These are phyloP conservation scores for Marchantia paleacea DNA, from an alignment of 225 moss, liverwort and hornwort species.

Conservation along the genomic window DNA sequence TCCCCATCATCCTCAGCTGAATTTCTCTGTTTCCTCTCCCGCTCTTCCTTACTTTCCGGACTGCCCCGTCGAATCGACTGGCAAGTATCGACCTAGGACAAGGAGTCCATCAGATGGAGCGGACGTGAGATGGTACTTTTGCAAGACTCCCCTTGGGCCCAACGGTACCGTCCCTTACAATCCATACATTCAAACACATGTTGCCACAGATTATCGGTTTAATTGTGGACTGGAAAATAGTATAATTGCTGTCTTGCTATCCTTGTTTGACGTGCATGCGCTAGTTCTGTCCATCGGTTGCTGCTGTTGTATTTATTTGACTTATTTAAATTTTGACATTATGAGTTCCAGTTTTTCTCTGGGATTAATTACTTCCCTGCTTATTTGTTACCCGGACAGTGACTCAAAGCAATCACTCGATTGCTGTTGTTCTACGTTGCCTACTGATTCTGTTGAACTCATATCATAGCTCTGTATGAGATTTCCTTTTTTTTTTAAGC, in stretches of 20 bases:
- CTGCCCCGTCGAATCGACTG: conserved; percentile 22
- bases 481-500: neutral
- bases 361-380: too few species aligned
- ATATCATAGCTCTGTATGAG: too few species aligned
- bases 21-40: conserved; percentile 29
- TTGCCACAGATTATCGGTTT: neutral
- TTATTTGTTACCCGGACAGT: too few species aligned
- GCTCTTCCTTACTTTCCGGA: conserved; percentile 16
- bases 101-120: conserved; percentile 86
- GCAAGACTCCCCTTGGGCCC: conserved; percentile 70
- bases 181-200: conserved; percentile 12
- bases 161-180: conserved; percentile 52
- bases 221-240: neutral
- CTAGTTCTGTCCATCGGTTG: neutral
- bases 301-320: neutral
- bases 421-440: too few species aligned
- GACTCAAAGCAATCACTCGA: too few species aligned
- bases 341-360: neutral
- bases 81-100: conserved; percentile 74
- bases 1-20: conserved; percentile 23
- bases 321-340: neutral
- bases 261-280: neutral
- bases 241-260: too few species aligned
- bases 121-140: conserved; percentile 98
- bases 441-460: too few species aligned